Base-by-base conservation (phyloP, 2,329 filamentous ascomycete species). In the Bipolaris bicolor region DNA sequence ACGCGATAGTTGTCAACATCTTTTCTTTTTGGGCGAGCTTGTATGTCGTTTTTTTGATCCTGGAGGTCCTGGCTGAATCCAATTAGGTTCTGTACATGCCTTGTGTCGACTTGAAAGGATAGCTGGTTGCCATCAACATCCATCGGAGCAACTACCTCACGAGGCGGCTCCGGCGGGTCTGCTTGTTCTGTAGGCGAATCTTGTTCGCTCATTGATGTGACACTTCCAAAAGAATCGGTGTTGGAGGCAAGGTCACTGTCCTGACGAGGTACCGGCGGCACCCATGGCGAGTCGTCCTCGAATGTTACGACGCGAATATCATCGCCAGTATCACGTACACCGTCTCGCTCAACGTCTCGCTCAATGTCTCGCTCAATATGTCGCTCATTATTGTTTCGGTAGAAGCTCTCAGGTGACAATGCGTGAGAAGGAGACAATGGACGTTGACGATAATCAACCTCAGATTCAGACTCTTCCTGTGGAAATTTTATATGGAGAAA, bases 111-210 rank as follows among this genome's bases (percentile, higher is more conserved):
- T 1, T 50, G 34, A 16, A 71, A 70, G 11, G 68, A 64, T 1
- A 74, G 60, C 4, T 43, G 58, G 26, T 70, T 71, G 2, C 65
- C 66, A 16, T 73, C 69, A 3, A 41, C 24, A 45, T 73, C 70
- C 2, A 53, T 39, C 7, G 71, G 65, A 11, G 53, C 16, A 31
- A 54, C 18, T 5, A 41, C 49, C 7, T 44, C 31, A 36, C 49
- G 50, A 51, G 20, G 24, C 18, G 29, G 34, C 16, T 47, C 37
- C 18, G 39, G 29, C 24, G n/a, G 7, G 18, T n/a, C 16, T 15
- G 9, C 10, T 5, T 13, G 16, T 34, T 26, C 22, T 26, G 18
- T 11, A 5, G 9, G 10, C 11, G 10, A 11, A 46, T 29, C 10
- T 15, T 7, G 22, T 22, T 43, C 26, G 13, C 26, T 33, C 10